Evolutionary conservation across 108 stramenopile genomes (phyloP).

Genomic region (Schizochytrium sp.): DNA sequence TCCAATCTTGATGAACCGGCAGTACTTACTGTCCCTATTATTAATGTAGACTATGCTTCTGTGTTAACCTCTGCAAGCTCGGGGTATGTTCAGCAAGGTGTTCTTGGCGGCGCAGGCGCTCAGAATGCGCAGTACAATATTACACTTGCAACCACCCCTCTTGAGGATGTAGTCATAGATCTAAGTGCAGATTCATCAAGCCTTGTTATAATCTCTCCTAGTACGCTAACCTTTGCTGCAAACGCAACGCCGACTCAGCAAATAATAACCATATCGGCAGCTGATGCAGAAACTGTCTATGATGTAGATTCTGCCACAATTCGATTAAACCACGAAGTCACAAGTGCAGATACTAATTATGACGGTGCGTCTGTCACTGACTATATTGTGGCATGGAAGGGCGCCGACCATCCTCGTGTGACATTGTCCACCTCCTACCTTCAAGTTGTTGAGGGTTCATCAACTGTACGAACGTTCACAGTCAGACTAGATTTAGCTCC

Average conservation of each 20-base stretch:
- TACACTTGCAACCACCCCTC: neutral
- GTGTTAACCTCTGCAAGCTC: neutral
- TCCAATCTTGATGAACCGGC: neutral
- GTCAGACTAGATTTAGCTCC: conserved; percentile 6
- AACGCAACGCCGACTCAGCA: neutral
- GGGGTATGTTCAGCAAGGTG: neutral
- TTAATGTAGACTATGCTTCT: conserved; percentile 34
- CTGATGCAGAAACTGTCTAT: neutral
- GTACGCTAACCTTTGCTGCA: neutral
- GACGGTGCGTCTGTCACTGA: neutral
- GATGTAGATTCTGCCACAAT: neutral
- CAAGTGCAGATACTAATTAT: conserved; percentile 1
- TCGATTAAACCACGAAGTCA: neutral
- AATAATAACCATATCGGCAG: neutral
- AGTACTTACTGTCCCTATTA: neutral
- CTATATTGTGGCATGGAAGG: conserved; percentile 33
- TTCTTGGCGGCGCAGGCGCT: conserved; percentile 5
- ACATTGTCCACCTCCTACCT: neutral
- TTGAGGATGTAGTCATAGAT: neutral
- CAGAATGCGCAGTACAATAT: neutral
- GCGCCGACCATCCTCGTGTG: conserved; percentile 30
- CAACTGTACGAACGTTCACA: neutral
- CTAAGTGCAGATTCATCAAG: neutral
- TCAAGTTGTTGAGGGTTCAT: neutral
- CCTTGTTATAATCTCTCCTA: neutral